A percentile compares a stretch with the other conserved stretches of the same genome.
Conservation (phyloP, 768 basidiomycete species). For the Hericium coralloides region DNA sequence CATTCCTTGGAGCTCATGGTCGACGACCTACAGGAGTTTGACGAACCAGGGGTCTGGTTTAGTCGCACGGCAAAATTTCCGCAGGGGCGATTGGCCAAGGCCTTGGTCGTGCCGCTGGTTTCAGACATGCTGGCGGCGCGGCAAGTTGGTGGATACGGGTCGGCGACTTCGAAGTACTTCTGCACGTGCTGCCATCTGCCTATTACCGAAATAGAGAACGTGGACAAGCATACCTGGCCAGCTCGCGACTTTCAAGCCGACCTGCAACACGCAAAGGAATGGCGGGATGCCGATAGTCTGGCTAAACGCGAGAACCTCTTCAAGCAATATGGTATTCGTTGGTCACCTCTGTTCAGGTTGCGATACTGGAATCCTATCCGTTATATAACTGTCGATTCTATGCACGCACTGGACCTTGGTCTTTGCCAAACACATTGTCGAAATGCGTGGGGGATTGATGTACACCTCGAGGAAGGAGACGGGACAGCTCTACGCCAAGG, state of each 20-base stretch:
- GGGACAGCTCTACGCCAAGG: not conserved
- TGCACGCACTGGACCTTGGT: not conserved
- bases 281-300: too few species aligned
- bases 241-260: not conserved
- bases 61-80: too few species aligned
- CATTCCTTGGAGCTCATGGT: too few species aligned
- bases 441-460: constrained; percentile 18
- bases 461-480: constrained; percentile 13
- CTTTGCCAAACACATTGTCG: constrained; percentile 1
- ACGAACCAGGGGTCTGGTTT: too few species aligned
- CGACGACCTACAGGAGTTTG: too few species aligned
- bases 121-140: too few species aligned
- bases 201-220: not conserved
- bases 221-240: not conserved
- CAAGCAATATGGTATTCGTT: not conserved
- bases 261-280: not conserved
- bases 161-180: too few species aligned
- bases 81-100: too few species aligned
- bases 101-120: too few species aligned
- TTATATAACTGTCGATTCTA: not conserved
- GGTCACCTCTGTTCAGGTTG: not conserved
- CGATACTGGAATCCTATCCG: not conserved
- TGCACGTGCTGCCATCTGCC: too few species aligned
- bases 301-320: not conserved
- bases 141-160: too few species aligned